phyloP scores from a whole-genome alignment of 2,329 filamentous ascomycete species.

The Scedosporium aurantiacum region DNA sequence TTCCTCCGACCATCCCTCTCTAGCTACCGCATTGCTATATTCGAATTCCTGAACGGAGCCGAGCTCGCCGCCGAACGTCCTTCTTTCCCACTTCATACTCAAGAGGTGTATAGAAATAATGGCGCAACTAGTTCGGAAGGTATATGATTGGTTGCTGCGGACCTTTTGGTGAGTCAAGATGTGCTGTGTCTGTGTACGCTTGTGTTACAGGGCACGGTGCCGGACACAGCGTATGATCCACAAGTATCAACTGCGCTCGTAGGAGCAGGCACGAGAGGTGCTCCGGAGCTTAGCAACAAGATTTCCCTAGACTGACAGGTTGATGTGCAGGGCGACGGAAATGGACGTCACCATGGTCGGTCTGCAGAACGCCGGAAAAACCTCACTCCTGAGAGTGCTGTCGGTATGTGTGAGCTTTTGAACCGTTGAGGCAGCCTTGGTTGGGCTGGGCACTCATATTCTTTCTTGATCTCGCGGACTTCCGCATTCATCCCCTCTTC shows the following conservation, averaged over 20 bases:
- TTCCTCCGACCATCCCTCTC: not conserved
- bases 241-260: not conserved
- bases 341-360: conserved; percentile 99
- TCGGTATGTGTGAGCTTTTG: conserved; percentile 57
- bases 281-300: not conserved
- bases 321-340: conserved; percentile 72
- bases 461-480: not conserved
- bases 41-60: not conserved
- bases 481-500: not conserved
- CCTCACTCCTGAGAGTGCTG: conserved; percentile 82
- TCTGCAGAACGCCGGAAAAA: conserved; percentile 96
- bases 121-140: conserved; percentile 82
- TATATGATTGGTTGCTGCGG: conserved; percentile 97
- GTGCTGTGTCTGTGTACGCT: not conserved
- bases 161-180: conserved; percentile 71
- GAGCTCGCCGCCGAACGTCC: not conserved
- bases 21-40: not conserved
- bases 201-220: not conserved
- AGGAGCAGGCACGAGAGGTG: not conserved
- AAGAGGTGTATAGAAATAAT: conserved; percentile 35
- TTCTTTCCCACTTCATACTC: not conserved
- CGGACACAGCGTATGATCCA: too few relatives aligned
- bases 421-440: conserved; percentile 11
- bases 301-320: conserved; percentile 4
- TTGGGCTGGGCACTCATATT: conserved; percentile 21